phyloP scores from a whole-genome alignment of 306 rosid species.

The Malus sieversii region DNA sequence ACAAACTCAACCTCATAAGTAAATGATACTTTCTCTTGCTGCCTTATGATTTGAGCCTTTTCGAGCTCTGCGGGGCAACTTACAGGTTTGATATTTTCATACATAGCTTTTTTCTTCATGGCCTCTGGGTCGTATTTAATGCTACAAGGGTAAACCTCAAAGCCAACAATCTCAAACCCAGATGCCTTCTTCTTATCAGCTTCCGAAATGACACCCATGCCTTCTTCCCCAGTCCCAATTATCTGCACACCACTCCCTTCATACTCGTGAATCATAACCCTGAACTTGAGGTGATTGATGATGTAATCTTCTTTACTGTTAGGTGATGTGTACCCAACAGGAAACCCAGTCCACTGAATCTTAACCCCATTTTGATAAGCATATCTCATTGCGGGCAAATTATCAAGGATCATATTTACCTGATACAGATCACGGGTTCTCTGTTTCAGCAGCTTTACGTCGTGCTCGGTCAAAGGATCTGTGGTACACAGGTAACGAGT shows the following conservation, averaged over 20 bases:
- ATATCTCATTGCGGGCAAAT: constrained; percentile 82
- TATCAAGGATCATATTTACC: constrained; percentile 92
- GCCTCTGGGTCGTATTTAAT: constrained; percentile 50
- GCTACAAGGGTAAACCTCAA: constrained; percentile 80
- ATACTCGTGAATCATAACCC: constrained; percentile 77
- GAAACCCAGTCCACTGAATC: constrained; percentile 95
- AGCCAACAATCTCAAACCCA: constrained; percentile 89
- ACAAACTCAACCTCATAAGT: constrained; percentile 89
- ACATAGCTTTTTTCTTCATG: constrained; percentile 43
- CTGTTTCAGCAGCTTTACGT: constrained; percentile 78
- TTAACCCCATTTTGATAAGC: constrained; percentile 68
- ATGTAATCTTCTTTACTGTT: constrained; percentile 65
- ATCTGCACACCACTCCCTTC: constrained; percentile 78
- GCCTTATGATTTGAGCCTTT: constrained; percentile 67
- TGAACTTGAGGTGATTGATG: constrained; percentile 83
- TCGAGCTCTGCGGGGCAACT: constrained; percentile 59
- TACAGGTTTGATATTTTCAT: constrained; percentile 27
- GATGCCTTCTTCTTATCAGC: constrained; percentile 70
- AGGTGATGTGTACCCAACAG: constrained; percentile 70
- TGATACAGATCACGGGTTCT: constrained; percentile 90
- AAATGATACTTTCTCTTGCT: constrained; percentile 71
- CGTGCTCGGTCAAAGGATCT: constrained; percentile 42
- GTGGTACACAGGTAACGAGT: constrained; percentile 74
- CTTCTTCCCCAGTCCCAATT: constrained; percentile 92
- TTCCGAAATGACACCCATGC: constrained; percentile 66